Evolutionary conservation across 1,284 basidiomycete species (phyloP), one percentile per base, ranked within the genome.

Genomic region (Ustilago bromivora): DNA sequence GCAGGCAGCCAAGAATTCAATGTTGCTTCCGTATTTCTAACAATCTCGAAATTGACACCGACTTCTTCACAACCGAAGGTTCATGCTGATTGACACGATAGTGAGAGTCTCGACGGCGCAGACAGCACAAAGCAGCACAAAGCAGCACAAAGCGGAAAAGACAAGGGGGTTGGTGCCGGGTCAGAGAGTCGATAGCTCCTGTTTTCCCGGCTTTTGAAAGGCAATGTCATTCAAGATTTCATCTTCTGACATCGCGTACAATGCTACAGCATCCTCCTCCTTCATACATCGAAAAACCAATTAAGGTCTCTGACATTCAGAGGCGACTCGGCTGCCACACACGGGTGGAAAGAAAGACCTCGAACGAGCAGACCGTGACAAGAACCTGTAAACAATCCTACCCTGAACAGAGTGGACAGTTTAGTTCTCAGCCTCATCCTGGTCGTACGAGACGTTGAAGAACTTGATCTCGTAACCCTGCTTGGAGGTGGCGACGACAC

Each of bases 401-500:
- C 51, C 23, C 28, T 9, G 51, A 51, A n/a, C 35, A 52, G 19
- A n/a, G 23, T 19, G 19, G 43, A n/a, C 28, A 54, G 23, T 38
- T 76, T 77, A 72, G 66, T 67, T 73, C 66, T 77, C 71, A 46
- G 66, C 65, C 62, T 73, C 84, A 63, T 82, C 84, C 69, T 83
- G 78, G 79, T 83, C 83, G 74, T 80, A 79, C 60, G 81, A 80
- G 79, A 86, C 86, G 81, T 87, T 87, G 86, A 86, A 87, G 84
- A 87, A 87, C 82, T 85, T 85, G 81, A 87, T 83, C 70, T 84
- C 83, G 79, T 86, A 87, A 71, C 84, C 85, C 62, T 86, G 78
- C 85, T 87, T 87, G 81, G 79, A 82, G 72, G 86, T 86, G 59
- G 86, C 85, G 31, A 87, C 86, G 60, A 87, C 86, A 66, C 85